These are phyloP conservation scores for Spiromastix sp. DNA, from an alignment of 2,329 filamentous ascomycete genomes.

Conservation along the genomic window DNA sequence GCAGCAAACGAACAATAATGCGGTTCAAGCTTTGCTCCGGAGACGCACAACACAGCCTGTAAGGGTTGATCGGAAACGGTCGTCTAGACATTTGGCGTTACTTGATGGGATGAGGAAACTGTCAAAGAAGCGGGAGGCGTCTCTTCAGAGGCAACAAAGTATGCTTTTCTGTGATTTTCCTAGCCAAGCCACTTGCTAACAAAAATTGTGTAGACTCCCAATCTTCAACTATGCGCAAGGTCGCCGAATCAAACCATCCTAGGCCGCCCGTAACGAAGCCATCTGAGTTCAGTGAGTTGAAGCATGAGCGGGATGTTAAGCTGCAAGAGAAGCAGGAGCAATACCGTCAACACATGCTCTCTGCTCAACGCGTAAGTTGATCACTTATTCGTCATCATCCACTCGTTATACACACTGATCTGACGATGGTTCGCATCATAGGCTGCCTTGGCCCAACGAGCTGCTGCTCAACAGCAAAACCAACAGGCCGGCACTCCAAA, in stretches of 20 bases:
- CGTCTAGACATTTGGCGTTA: constrained; percentile 75
- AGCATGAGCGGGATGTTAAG: constrained; percentile 74
- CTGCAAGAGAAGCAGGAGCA: constrained; percentile 46
- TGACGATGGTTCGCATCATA: constrained; percentile 14
- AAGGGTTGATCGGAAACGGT: constrained; percentile 75
- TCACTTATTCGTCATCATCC: constrained; percentile 5
- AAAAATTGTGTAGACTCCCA: constrained; percentile 41
- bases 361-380: constrained; percentile 40
- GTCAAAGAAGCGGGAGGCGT: constrained; percentile 84
- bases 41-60: constrained; percentile 66
- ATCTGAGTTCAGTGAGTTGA: constrained; percentile 79
- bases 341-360: constrained; percentile 54
- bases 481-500: constrained; percentile 16
- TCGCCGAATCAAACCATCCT: constrained; percentile 56
- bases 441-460: constrained; percentile 35
- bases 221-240: constrained; percentile 71
- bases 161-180: constrained; percentile 13
- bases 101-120: constrained; percentile 93
- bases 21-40: constrained; percentile 46
- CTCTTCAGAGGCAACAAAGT: constrained; percentile 74
- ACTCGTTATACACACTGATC: not conserved
- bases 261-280: constrained; percentile 60
- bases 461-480: constrained; percentile 16
- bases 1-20: constrained; percentile 35
- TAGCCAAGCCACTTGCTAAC: constrained; percentile 3